Base-by-base conservation (phyloP, 371 early-diverging fungal genomes). In the Capillidium heterosporum region DNA sequence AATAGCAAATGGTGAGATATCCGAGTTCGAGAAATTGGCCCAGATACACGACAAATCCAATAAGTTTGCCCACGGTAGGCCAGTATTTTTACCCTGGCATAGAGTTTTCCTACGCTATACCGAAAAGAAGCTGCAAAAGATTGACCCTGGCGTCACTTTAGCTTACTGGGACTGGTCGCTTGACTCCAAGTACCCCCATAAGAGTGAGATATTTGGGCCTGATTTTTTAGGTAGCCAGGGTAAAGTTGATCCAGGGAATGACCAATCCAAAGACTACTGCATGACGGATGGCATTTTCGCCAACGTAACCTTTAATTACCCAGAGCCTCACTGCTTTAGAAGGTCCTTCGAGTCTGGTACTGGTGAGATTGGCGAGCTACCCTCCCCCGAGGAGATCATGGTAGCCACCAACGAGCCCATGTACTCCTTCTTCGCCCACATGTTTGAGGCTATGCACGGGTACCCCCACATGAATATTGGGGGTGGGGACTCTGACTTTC, bases 81-180 rank as follows among this genome's bases (percentile, higher is more conserved):
- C 66, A 19, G 11, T 19, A 23, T 65, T 75, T 49, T 64, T 68
- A 27, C 68, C 75, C 0, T 71, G 67, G 68, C 75, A 75, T 49
- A 56, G 75, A 13, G 15, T 29, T 41, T 69, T 65, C 49, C n/a
- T 71, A 23, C 49, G 32, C 1, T 23, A 58, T 1, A 66, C 61
- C 41, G 73, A 75, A 56, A 32, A 32, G 5, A 56, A 56, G 21
- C 51, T 72, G 7, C 59, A 63, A 24, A 28, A 47, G 19, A 61
- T 69, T 39, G 67, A 75, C 59, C 59, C 67, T 13, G 23, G 48
- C 11, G 57, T 57, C 8, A 63, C 74, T 23, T 60, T 76, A 19
- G 74, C 80, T 17, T 79, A 70, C 59, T 76, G 76, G 80, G 57
- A 78, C 50, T 76, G 74, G 74, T 56, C 57, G 0, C n/a, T 59